These are phyloP conservation scores for Persicaria maculosa DNA, from an alignment of 148 eudicot genomes.

Conservation along the genomic window DNA sequence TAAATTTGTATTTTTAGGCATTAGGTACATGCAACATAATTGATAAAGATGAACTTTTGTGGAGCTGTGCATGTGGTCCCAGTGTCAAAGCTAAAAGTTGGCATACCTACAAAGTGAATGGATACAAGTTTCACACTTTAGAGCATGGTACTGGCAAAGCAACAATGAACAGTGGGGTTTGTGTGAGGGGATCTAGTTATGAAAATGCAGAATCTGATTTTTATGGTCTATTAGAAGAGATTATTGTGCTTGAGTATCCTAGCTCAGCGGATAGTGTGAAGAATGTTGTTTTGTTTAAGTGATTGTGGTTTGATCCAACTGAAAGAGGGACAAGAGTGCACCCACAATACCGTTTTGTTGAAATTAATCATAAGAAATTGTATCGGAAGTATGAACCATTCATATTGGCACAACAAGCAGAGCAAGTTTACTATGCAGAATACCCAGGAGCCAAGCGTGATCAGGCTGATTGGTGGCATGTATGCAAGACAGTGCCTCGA, in stretches of 20 bases:
- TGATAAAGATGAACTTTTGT: neutral
- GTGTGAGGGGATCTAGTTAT: neutral
- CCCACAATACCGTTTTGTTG: neutral
- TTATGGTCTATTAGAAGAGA: neutral
- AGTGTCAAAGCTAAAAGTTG: neutral
- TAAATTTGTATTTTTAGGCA: neutral
- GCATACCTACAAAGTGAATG: neutral
- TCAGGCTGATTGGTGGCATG: neutral
- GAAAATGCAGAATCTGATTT: neutral
- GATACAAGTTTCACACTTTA: neutral
- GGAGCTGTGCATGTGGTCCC: too few relatives aligned
- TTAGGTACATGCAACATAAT: neutral
- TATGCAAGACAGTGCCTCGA: neutral
- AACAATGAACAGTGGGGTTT: slow-evolving; percentile 8
- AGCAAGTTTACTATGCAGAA: neutral
- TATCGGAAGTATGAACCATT: neutral
- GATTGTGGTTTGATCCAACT: neutral
- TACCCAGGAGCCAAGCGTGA: neutral
- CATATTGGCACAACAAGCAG: neutral
- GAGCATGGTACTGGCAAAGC: neutral
- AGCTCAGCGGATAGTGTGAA: neutral
- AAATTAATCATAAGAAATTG: neutral
- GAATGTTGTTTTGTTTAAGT: neutral
- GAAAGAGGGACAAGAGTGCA: neutral
- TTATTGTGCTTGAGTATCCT: neutral